Base-by-base conservation (phyloP, 1,284 basidiomycete species). In the Cutaneotrichosporon daszewskae region DNA sequence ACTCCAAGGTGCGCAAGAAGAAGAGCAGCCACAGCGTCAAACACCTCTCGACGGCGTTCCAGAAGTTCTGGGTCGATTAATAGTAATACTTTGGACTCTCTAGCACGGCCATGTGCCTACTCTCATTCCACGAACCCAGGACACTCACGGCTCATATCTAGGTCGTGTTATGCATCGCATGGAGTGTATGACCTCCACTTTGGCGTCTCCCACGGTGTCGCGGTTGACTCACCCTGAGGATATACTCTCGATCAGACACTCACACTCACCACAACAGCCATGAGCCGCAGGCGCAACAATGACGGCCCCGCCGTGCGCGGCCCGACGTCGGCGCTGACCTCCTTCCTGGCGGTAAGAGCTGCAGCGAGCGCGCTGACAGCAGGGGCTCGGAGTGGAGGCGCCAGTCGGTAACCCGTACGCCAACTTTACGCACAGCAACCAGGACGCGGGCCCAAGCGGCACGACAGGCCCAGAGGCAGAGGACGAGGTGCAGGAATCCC, bases 311-410 rank as follows among this genome's bases (percentile, higher is more conserved):
- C 62, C 2, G 83, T 95, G 32, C 79, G 85, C 16, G 92, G 92
- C 0, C 91, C 92, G 0, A 82, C 86, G 0, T 92, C 88, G 34
- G 92, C 92, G 0, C 72, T 97, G 11, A 95, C 92, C 20, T 87
- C 90, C 53, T 96, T 91, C 64, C 76, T 97, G 16, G 80, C 82
- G 56, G 90, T 89, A 53, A 48, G 80, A 74, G 18, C 16, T 19
- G 4, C 12, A 6, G 3, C 16, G 4, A 9, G n/a, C n/a, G 34
- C 14, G 31, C 44, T 47, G 27, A 47, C 45, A 45, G 23, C 56
- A 68, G 57, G 68, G 62, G 23, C 62, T 66, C 26, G 73, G 54
- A 5, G 72, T 73, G 18, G 64, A 65, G 18, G 64, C 68, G 8
- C 48, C 59, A 4, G 22, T 18, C 26, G 19, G 16, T 8, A 42